Base-by-base conservation (phyloP, 805 yeast species). In the Barnettozyma sp. region DNA sequence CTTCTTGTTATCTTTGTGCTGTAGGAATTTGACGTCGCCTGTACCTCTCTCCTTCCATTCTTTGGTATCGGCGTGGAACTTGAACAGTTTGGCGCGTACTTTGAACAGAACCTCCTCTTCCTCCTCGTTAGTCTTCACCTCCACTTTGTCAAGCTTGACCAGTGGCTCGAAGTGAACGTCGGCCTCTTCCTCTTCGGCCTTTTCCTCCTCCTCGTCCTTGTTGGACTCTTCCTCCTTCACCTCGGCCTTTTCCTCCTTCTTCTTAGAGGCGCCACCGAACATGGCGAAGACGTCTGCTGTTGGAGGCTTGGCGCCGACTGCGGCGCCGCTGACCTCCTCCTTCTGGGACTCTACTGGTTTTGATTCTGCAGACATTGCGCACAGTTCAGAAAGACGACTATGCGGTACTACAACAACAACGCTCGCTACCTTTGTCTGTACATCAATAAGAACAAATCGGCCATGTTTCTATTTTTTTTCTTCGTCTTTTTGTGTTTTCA, bases 21-120 rank as follows among this genome's bases (percentile, higher is more conserved):
- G 72, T 60, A 92, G 76, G 65, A 92, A 85, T 66, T 92, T 86
- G 53, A 87, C 95, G 58, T 92, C 98, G 56, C 98, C 98, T 23
- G 96, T 86, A 54, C 98, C 98, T 71, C 98, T 84, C 73, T 92
- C 98, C 65, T 92, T 92, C 98, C 98, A 92, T 66, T 92, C 97
- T 56, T 80, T 81, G 36, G 78, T 54, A 42, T 86, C 95, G 28
- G 78, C 72, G 54, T 79, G 79, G 70, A 82, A 90, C 65, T 86
- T 82, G 72, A 90, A 92, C 58, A 92, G 71, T 66, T 92, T 92
- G 49, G 98, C 97, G 59, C 98, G 76, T 50, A 84, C 85, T 66
- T 92, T 92, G 66, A 65, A 79, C 44, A 80, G 54, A 17, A 76
- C 83, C 40, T 82, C 90, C 66, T 86, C 95, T 45, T 84, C 73